Conservation (phyloP, 441 rosid genomes). For the Gossypium schwendimanii region DNA sequence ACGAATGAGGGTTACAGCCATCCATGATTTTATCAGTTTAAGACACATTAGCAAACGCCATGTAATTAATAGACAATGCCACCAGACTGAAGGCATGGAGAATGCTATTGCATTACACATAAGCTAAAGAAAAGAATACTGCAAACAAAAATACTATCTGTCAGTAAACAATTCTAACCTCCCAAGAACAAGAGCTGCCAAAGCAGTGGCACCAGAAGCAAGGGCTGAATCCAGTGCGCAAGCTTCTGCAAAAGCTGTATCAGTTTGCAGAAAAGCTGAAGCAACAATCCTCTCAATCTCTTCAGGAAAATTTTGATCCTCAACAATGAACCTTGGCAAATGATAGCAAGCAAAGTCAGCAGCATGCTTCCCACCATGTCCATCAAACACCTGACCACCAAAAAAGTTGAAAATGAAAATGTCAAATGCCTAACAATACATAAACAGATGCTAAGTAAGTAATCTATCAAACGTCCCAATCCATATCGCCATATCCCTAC, state of each 20-base stretch:
- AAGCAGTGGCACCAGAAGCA: slow-evolving; percentile 84
- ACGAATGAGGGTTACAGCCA: neutral
- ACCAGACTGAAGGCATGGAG: neutral
- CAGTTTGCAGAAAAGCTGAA: slow-evolving; percentile 78
- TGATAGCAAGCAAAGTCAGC: slow-evolving; percentile 71
- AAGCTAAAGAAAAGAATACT: neutral
- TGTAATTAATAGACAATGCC: neutral
- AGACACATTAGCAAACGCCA: neutral
- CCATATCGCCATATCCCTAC: neutral
- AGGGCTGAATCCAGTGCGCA: slow-evolving; percentile 57
- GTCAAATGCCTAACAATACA: neutral
- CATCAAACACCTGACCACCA: slow-evolving; percentile 68
- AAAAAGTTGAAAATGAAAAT: neutral
- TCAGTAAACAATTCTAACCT: slow-evolving; percentile 35
- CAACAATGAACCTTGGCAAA: slow-evolving; percentile 65
- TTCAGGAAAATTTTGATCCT: slow-evolving; percentile 57
- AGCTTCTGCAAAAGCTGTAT: slow-evolving; percentile 73
- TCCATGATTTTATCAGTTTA: neutral
- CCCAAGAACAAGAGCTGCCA: slow-evolving; percentile 72
- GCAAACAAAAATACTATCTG: neutral
- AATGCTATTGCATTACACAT: neutral
- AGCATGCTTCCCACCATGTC: slow-evolving; percentile 92
- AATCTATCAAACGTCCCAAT: neutral
- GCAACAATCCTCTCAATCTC: slow-evolving; percentile 60
- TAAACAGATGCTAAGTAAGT: neutral